Evolutionary conservation across 2,329 filamentous ascomycete genomes (phyloP).

Genomic region (Pseudocercospora musae): DNA sequence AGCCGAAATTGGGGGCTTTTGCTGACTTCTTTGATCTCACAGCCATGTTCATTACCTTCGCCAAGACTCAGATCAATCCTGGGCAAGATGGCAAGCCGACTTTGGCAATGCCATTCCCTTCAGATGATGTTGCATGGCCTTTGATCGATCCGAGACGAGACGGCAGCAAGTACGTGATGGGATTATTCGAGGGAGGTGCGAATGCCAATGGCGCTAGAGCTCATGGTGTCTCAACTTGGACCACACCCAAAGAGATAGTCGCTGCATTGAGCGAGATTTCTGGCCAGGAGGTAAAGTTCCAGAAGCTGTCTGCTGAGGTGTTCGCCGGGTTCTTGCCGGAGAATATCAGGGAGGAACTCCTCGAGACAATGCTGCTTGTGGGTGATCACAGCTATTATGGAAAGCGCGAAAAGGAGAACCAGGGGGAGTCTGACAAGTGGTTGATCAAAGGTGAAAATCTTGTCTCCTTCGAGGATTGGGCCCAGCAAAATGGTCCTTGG

Average conservation of each 20-base stretch:
- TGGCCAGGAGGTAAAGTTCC: slow-evolving; percentile 29
- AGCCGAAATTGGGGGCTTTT: not conserved
- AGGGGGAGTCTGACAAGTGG: slow-evolving; percentile 27
- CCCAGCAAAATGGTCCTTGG: slow-evolving; percentile 22
- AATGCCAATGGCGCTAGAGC: slow-evolving; percentile 27
- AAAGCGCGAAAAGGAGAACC: slow-evolving; percentile 27
- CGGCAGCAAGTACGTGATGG: slow-evolving; percentile 31
- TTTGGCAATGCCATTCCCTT: slow-evolving; percentile 26
- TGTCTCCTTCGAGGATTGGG: slow-evolving; percentile 21
- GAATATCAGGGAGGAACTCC: slow-evolving; percentile 27
- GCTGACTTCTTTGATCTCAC: not conserved
- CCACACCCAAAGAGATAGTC: slow-evolving; percentile 30
- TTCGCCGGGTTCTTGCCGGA: slow-evolving; percentile 28
- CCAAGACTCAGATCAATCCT: slow-evolving; percentile 18
- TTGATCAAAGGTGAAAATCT: slow-evolving; percentile 24
- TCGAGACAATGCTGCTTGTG: slow-evolving; percentile 31
- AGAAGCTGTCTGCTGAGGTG: slow-evolving; percentile 25
- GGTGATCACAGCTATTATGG: slow-evolving; percentile 31
- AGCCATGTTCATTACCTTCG: slow-evolving; percentile 11
- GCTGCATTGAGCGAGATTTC: slow-evolving; percentile 19
- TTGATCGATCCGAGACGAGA: slow-evolving; percentile 29
- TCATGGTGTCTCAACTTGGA: slow-evolving; percentile 29
- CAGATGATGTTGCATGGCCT: slow-evolving; percentile 27
- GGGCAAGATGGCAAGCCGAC: not conserved
- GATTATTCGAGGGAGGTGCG: slow-evolving; percentile 28